Base-by-base conservation (phyloP, 169 alveolate species). In the Eimeria falciformis region DNA sequence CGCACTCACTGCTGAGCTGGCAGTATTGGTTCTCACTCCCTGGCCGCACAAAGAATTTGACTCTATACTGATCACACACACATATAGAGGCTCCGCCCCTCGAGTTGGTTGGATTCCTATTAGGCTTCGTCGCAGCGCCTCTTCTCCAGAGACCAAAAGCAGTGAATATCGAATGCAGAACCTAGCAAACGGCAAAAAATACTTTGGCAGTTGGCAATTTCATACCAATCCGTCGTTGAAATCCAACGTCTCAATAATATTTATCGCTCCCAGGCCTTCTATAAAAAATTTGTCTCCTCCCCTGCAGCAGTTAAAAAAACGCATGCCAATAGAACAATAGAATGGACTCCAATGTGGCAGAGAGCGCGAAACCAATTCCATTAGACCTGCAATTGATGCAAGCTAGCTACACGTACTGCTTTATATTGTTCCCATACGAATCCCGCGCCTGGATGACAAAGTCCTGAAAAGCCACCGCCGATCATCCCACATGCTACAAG, bases 201-300 rank as follows among this genome's bases (percentile, higher is more conserved):
- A n/a, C 40, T 33, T 33, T 33, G 40, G 40, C 4, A 33, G 17
- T 12, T 53, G 23, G 33, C 12, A 65, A 65, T 9, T 6, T 5
- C 75, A 27, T 66, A 85, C 92, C 18, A n/a, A 18, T 45, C 92
- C 92, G 55, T 85, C 92, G 27, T 85, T 27, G 33, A 85, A 25
- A 37, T 85, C 92, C 29, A 56, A 18, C 23, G 71, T 66, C 53
- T 85, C 92, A 18, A 85, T 71, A 5, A 85, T 33, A 11, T 68
- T 62, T 27, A 75, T 75, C 46, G 92, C 92, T 5, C 92, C 92
- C 40, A 33, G 33, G 53, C 69, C 82, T 29, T 33, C 73, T n/a
- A 66, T 83, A 18, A 40, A 29, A 33, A 85, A 27, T 55, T 23
- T 25, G 23, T 68, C 83, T n/a, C 92, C 92, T 43, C 92, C 92